These are phyloP conservation scores for Lindgomyces ingoldianus DNA, from an alignment of 495 filamentous ascomycete species.

Conservation along the genomic window DNA sequence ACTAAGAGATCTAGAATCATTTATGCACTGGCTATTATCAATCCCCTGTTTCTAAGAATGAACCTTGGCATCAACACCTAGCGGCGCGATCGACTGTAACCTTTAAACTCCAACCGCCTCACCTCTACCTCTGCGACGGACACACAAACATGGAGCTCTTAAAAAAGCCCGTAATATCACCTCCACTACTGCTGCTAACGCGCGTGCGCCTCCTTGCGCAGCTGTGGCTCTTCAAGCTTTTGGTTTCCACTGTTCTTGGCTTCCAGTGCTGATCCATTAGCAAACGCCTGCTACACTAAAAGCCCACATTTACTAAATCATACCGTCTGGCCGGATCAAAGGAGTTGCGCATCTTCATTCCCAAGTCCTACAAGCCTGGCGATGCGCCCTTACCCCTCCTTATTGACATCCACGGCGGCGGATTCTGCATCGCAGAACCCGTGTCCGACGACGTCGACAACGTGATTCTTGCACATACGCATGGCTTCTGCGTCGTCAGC, in stretches of 20 bases:
- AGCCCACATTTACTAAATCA: slow-evolving; percentile 3
- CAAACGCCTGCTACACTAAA: not conserved
- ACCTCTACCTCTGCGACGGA: not conserved
- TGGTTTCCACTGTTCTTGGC: not conserved
- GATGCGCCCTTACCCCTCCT: not conserved
- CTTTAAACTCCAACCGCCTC: not conserved
- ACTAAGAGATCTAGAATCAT: not conserved
- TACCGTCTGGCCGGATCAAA: not conserved
- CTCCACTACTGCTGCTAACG: slow-evolving; percentile 7
- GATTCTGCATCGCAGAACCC: slow-evolving; percentile 3
- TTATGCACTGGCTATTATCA: not conserved
- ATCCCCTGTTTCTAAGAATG: not conserved
- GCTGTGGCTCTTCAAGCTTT: slow-evolving; percentile 3
- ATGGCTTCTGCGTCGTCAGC: slow-evolving; percentile 8
- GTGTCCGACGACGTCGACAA: slow-evolving; percentile 2
- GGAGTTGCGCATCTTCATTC: slow-evolving; percentile 7
- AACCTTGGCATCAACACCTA: not conserved
- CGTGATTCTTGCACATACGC: slow-evolving; percentile 1
- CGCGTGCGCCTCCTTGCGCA: not conserved
- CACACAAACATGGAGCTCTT: not conserved
- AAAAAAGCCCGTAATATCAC: not conserved
- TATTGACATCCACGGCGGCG: slow-evolving; percentile 7
- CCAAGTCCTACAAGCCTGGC: slow-evolving; percentile 9
- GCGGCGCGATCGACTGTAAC: not conserved
- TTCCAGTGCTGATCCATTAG: not conserved